Conservation (phyloP, 306 rosid genomes). For the Crotalaria pallida region DNA sequence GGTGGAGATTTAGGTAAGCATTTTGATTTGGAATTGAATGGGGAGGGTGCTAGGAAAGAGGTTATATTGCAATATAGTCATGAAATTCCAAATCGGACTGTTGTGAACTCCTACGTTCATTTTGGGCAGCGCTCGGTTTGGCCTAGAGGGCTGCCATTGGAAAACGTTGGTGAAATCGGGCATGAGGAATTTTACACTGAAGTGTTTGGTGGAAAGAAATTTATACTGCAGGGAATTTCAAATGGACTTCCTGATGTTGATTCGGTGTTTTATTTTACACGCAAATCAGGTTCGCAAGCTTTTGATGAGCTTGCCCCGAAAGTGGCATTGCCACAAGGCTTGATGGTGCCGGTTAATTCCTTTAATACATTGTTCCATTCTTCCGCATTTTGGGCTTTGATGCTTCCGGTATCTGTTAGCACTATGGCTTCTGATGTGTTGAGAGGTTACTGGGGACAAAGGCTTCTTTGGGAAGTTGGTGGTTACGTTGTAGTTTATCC, state of each 20-base stretch:
- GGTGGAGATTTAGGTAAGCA: conserved; percentile 88
- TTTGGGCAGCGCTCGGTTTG: conserved; percentile 97
- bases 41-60: conserved; percentile 78
- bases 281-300: no score
- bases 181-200: no score
- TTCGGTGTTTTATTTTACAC: no score
- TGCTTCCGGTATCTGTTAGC: conserved; percentile 97
- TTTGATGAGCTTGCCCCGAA: no score
- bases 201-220: no score
- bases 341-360: conserved; percentile 61
- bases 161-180: conserved; percentile 76
- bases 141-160: conserved; percentile 98
- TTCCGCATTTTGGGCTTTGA: conserved; percentile 91
- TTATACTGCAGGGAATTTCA: no score
- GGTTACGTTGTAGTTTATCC: conserved; percentile 89
- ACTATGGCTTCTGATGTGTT: conserved; percentile 91
- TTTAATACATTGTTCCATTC: conserved; percentile 85
- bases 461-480: conserved; percentile 95
- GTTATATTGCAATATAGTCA: conserved; percentile 77
- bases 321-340: no score
- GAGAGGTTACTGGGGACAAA: conserved; percentile 98
- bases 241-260: no score
- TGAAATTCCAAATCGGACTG: conserved; percentile 74
- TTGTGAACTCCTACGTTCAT: conserved; percentile 85
- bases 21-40: conserved; percentile 80